Evolutionary conservation across 352 stramenopile genomes (phyloP).

Genomic region (Phytopythium sindhum): DNA sequence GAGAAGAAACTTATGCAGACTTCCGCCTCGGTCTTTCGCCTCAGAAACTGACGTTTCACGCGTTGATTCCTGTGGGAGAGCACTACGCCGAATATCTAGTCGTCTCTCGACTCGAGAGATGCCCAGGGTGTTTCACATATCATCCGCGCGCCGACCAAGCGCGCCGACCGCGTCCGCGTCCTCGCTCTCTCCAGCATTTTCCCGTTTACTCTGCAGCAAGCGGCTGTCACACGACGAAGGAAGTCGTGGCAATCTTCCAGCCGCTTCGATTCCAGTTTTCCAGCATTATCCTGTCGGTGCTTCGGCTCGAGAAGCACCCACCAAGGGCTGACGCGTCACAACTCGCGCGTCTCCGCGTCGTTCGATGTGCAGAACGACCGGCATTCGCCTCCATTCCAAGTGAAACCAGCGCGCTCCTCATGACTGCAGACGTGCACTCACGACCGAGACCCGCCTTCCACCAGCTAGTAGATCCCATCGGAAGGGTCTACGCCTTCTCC

Average conservation of each 20-base stretch:
- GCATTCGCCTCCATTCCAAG: neutral
- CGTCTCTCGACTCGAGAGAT: neutral
- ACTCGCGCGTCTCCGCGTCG: neutral
- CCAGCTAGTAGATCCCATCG: slow-evolving; percentile 9
- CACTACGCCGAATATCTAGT: neutral
- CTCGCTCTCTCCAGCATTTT: neutral
- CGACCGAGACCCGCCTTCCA: neutral
- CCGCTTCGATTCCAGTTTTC: neutral
- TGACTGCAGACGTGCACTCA: slow-evolving; percentile 5
- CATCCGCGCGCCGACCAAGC: neutral
- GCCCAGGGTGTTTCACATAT: neutral
- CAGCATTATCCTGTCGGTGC: neutral
- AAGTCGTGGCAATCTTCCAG: neutral
- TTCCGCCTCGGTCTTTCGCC: neutral
- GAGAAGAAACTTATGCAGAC: neutral
- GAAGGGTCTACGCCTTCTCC: slow-evolving; percentile 1
- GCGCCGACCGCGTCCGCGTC: neutral
- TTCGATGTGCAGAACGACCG: slow-evolving; percentile 6
- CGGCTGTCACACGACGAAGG: neutral
- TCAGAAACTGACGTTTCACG: neutral
- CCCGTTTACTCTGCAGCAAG: neutral
- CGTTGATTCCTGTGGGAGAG: neutral
- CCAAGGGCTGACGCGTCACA: neutral
- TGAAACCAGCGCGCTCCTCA: too few species aligned
- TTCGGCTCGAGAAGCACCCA: neutral